These are phyloP conservation scores for Aureobasidium namibiae DNA, from an alignment of 2,329 filamentous ascomycete species.

Conservation along the genomic window DNA sequence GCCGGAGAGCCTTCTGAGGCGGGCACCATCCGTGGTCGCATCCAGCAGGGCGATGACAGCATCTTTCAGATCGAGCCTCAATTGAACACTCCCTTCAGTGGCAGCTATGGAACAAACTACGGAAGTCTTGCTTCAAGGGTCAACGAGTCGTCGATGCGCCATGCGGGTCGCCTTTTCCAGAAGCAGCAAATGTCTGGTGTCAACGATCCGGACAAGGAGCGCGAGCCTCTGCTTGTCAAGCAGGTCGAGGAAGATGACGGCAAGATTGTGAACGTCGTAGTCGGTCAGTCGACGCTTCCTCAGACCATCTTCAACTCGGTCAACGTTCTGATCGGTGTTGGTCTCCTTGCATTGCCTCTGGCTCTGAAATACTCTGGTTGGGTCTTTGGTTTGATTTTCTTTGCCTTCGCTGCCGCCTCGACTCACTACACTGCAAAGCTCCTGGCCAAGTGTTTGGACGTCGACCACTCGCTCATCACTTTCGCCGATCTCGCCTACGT, in stretches of 20 bases:
- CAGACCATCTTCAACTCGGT: slow-evolving; percentile 97
- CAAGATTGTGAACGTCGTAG: slow-evolving; percentile 71
- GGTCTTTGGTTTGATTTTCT: slow-evolving; percentile 69
- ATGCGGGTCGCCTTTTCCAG: slow-evolving; percentile 45
- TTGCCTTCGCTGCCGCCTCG: slow-evolving; percentile 63
- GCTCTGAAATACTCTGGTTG: slow-evolving; percentile 83
- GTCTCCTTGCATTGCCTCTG: slow-evolving; percentile 78
- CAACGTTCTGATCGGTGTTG: slow-evolving; percentile 85
- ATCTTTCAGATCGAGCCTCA: slow-evolving; percentile 43
- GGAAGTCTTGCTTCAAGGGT: slow-evolving; percentile 50
- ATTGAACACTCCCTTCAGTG: slow-evolving; percentile 60
- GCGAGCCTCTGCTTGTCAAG: slow-evolving; percentile 76
- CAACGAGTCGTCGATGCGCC: slow-evolving; percentile 48
- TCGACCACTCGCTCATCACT: slow-evolving; percentile 77
- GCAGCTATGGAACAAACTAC: slow-evolving; percentile 60
- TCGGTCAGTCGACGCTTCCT: slow-evolving; percentile 89
- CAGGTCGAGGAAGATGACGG: slow-evolving; percentile 79
- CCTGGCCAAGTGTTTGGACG: slow-evolving; percentile 79
- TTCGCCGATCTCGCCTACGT: slow-evolving; percentile 91
- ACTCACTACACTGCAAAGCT: slow-evolving; percentile 83
- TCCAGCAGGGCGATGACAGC: slow-evolving; percentile 30
- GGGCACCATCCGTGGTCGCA: slow-evolving; percentile 14
- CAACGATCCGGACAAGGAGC: slow-evolving; percentile 36
- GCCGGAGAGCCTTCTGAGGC: slow-evolving; percentile 19
- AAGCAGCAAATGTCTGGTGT: slow-evolving; percentile 38